Percentiles rank a stretch among this genome's conserved stretches.
Conservation (phyloP, 495 filamentous ascomycete species). For the Aspergillus sclerotioniger region DNA sequence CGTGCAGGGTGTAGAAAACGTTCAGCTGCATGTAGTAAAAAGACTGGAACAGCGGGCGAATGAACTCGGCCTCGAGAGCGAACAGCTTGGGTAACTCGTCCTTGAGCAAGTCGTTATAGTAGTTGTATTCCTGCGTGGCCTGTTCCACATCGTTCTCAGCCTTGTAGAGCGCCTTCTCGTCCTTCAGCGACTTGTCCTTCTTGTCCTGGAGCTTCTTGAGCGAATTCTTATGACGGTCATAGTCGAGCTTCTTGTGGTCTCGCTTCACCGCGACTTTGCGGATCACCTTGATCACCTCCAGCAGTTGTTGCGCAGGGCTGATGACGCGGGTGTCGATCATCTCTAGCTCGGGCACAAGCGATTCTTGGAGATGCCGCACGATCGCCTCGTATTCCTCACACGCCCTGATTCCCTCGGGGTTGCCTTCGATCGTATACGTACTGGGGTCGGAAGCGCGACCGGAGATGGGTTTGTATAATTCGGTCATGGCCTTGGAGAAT, state of each 20-base stretch:
- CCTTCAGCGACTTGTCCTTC: conserved; percentile 92
- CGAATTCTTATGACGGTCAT: conserved; percentile 76
- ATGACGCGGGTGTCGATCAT: conserved; percentile 95
- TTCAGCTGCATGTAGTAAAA: conserved; percentile 99
- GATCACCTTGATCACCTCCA: conserved; percentile 93
- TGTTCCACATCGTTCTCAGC: conserved; percentile 89
- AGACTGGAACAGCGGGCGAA: conserved; percentile 93
- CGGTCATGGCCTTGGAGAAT: conserved; percentile 91
- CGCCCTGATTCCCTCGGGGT: conserved; percentile 89
- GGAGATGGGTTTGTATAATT: conserved; percentile 98
- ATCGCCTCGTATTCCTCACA: conserved; percentile 96
- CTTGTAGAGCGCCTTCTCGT: conserved; percentile 96
- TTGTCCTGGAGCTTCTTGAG: conserved; percentile 96
- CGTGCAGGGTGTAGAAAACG: conserved; percentile 98
- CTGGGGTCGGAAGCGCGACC: conserved; percentile 93
- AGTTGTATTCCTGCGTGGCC: conserved; percentile 92
- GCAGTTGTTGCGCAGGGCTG: conserved; percentile 87
- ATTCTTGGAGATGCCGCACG: conserved; percentile 85
- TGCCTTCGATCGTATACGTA: conserved; percentile 74
- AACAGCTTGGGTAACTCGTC: conserved; percentile 94
- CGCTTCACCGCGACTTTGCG: conserved; percentile 86
- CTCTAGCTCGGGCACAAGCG: conserved; percentile 86
- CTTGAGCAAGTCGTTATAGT: conserved; percentile 95
- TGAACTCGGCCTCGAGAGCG: conserved; percentile 90
- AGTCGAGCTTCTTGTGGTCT: conserved; percentile 97